These are phyloP conservation scores for Hyaloperonospora brassicae DNA, from an alignment of 352 stramenopile genomes.

Conservation along the genomic window DNA sequence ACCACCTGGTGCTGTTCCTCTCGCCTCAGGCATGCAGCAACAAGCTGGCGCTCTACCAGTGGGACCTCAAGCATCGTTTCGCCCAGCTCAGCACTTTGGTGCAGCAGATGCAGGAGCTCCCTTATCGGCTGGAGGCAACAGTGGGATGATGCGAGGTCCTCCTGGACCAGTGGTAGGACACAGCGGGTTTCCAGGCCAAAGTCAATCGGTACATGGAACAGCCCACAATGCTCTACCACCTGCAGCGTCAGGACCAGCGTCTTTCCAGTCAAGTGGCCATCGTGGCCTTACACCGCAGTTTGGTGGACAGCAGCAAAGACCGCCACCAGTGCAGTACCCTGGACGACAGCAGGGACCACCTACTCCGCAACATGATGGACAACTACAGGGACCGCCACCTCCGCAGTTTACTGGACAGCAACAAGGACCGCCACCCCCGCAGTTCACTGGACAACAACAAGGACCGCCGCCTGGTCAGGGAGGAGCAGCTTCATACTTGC, in stretches of 20 bases:
- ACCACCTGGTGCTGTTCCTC: conserved; percentile 16
- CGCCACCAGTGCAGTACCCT: conserved; percentile 4
- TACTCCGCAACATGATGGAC: conserved; percentile 3
- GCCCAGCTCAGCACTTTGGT: conserved; percentile 13
- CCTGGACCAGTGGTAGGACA: conserved; percentile 8
- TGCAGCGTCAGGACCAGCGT: conserved; percentile 8
- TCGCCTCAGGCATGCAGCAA: neutral
- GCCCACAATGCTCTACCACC: conserved; percentile 11
- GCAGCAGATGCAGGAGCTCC: conserved; percentile 14
- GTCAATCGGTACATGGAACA: conserved; percentile 9
- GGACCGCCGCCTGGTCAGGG: conserved; percentile 15
- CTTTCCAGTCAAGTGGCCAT: conserved; percentile 16
- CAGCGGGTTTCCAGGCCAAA: conserved; percentile 17
- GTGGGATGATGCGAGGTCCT: conserved; percentile 24
- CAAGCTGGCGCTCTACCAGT: conserved; percentile 5
- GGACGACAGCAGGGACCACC: neutral
- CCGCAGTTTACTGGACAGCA: conserved; percentile 10
- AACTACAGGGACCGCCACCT: neutral
- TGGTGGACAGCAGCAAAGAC: neutral
- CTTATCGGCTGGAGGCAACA: conserved; percentile 32
- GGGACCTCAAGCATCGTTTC: conserved; percentile 15
- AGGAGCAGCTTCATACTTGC: conserved; percentile 24
- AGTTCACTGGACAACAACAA: conserved; percentile 22
- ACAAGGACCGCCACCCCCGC: conserved; percentile 15
- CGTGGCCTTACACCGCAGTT: conserved; percentile 6